Base-by-base conservation (phyloP, 2,329 filamentous ascomycete species). In the Talaromyces sp. region DNA sequence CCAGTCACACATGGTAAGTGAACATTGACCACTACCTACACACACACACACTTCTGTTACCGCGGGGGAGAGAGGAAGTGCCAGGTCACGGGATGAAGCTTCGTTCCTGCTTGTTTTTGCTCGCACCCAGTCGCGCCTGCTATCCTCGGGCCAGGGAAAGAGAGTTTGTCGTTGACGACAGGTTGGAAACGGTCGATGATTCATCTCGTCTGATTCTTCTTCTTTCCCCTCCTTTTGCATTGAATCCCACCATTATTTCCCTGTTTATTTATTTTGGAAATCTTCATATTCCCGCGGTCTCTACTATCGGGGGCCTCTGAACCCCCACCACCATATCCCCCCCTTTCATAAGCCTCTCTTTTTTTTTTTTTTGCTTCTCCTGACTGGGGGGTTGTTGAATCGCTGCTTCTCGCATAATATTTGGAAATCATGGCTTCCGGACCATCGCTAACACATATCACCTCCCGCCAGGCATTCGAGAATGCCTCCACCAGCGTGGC, bases 401-500 rank as follows among this genome's bases (percentile, higher is more conserved):
- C 45, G 41, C 19, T 39, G n/a, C 33, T 29, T 35, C 42, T 39
- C 32, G 39, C 19, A 29, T 30, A 40, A 46, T 24, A 13, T 14
- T 20, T 40, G 24, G 30, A 47, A 39, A 42, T 13, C 8, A 57
- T 57, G 49, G 35, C 47, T 46, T 20, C 39, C 11, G 35, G 30
- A 27, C 24, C 48, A 3, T 35, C 39, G 35, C 58, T 56, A 24
- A 60, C 47, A 9, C 42, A 43, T n/a, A 35, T 39, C 33, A 24
- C 37, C 22, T 56, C 51, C 19, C 13, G 35, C 13, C 75, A 97
- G 94, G 94, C 94, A 58, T 99, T 99, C 75, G 94, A 99, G 80
- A 97, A 97, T 85, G 96, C 94, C 65, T 97, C 93, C 51, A 99
- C 94, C 71, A 97, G 91, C 68, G 93, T 99, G 63, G 94, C 94